Percentiles rank a stretch among this genome's conserved stretches.
These are phyloP conservation scores for Postia placenta DNA, from an alignment of 768 basidiomycete species.

Conservation along the genomic window DNA sequence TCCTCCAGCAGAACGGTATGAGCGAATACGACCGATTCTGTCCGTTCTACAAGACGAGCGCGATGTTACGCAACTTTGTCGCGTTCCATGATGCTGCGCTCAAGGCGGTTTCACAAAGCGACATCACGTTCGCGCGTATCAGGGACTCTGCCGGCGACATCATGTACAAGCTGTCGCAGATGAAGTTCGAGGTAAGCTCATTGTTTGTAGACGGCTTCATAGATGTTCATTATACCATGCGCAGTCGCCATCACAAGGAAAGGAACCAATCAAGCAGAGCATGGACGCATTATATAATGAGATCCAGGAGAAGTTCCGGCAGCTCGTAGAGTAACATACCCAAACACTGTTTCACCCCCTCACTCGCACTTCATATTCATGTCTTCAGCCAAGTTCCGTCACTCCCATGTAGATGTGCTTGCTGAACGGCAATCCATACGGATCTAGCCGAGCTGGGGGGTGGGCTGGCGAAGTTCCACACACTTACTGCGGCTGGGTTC, in stretches of 20 bases:
- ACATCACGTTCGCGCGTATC: constrained; percentile 81
- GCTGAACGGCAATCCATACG: too few species aligned
- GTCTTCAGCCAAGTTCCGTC: too few species aligned
- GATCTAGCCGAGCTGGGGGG: too few species aligned
- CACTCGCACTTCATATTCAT: too few species aligned
- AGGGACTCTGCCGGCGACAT: constrained; percentile 82
- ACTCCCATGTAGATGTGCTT: too few species aligned
- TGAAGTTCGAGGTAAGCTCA: constrained; percentile 89
- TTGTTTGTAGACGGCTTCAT: not conserved
- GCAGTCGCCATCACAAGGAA: constrained; percentile 87
- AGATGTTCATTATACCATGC: not conserved
- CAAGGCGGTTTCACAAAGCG: constrained; percentile 76
- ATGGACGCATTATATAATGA: constrained; percentile 76
- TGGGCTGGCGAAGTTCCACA: too few species aligned
- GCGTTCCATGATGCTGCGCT: constrained; percentile 89
- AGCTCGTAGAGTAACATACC: constrained; percentile 63
- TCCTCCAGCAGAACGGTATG: constrained; percentile 98
- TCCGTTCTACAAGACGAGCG: constrained; percentile 98
- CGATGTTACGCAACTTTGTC: constrained; percentile 93
- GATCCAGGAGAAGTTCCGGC: constrained; percentile 90
- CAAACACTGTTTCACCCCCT: too few species aligned
- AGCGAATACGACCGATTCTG: constrained; percentile 96
- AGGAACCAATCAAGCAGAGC: constrained; percentile 77
- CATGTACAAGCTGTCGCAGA: constrained; percentile 97
- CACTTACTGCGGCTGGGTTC: too few species aligned